Percentiles rank a stretch among this genome's conserved stretches.
Evolutionary conservation across 371 early-diverging fungal species (phyloP).

Genomic region (Mortierella sp.): DNA sequence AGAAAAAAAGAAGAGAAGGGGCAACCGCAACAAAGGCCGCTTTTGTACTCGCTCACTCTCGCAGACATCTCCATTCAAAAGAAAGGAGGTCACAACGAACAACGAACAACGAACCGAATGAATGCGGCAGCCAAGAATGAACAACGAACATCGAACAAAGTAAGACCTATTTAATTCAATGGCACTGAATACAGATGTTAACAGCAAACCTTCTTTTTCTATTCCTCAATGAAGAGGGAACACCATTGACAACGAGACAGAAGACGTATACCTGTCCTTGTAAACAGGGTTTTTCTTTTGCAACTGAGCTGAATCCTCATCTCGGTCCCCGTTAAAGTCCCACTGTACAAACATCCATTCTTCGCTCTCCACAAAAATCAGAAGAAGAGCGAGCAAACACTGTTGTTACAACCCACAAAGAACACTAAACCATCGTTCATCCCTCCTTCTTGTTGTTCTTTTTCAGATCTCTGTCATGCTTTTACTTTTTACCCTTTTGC

Average conservation of each 20-base stretch:
- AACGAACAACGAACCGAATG: neutral
- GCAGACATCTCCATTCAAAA: slow-evolving; percentile 1
- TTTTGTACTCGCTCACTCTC: neutral
- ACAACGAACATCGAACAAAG: neutral
- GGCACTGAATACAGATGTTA: neutral
- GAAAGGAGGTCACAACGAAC: neutral
- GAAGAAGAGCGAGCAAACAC: neutral
- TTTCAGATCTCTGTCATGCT: neutral
- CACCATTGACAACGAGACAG: neutral
- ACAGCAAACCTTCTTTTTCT: slow-evolving; percentile 1
- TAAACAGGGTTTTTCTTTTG: neutral
- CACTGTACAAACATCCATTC: neutral
- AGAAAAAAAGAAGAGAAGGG: neutral
- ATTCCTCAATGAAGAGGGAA: neutral
- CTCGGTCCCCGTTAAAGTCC: neutral
- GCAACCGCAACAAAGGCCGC: neutral
- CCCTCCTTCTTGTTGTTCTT: neutral
- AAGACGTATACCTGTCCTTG: neutral
- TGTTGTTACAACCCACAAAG: neutral
- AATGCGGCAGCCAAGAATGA: neutral
- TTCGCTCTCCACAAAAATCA: neutral
- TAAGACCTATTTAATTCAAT: neutral
- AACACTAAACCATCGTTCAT: neutral
- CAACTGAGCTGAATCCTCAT: neutral
- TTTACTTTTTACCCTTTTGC: slow-evolving; percentile 5